Evolutionary conservation across 2,329 filamentous ascomycete genomes (phyloP).

Genomic region (Achaetomium macrosporum): DNA sequence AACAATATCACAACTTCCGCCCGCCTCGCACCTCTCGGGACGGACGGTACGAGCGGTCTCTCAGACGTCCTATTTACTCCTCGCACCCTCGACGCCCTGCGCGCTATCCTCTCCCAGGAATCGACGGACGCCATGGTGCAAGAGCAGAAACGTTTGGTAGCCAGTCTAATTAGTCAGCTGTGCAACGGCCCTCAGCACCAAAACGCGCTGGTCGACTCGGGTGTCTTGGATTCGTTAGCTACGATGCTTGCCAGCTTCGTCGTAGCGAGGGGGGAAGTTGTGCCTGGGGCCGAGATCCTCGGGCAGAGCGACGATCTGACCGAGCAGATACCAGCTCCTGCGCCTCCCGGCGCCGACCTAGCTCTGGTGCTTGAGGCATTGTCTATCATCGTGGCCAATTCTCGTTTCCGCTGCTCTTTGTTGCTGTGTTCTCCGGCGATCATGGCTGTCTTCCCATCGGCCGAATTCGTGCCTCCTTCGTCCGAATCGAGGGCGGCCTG

Average conservation of each 20-base stretch:
- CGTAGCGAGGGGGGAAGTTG: conserved; percentile 61
- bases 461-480: conserved; percentile 44
- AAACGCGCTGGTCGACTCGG: conserved; percentile 62
- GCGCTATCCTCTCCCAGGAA: conserved; percentile 57
- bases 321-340: conserved; percentile 55
- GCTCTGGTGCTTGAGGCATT: conserved; percentile 71
- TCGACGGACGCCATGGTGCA: conserved; percentile 48
- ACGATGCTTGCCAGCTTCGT: conserved; percentile 66
- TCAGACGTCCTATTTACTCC: conserved; percentile 60
- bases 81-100: conserved; percentile 56
- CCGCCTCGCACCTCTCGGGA: conserved; percentile 45
- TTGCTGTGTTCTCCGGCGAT: conserved; percentile 64
- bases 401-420: conserved; percentile 69
- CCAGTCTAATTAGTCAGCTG: conserved; percentile 49
- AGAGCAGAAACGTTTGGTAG: conserved; percentile 56
- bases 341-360: conserved; percentile 54
- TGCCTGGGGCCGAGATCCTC: conserved; percentile 55
- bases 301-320: conserved; percentile 49
- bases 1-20: conserved; percentile 65
- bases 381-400: conserved; percentile 69
- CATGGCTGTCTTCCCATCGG: conserved; percentile 60
- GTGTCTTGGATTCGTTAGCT: conserved; percentile 73
- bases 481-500: conserved; percentile 46
- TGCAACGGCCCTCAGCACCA: conserved; percentile 67
- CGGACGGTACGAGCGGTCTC: conserved; percentile 42